Conservation (phyloP, 169 alveolate genomes). For the Cryptosporidium meleagridis region DNA sequence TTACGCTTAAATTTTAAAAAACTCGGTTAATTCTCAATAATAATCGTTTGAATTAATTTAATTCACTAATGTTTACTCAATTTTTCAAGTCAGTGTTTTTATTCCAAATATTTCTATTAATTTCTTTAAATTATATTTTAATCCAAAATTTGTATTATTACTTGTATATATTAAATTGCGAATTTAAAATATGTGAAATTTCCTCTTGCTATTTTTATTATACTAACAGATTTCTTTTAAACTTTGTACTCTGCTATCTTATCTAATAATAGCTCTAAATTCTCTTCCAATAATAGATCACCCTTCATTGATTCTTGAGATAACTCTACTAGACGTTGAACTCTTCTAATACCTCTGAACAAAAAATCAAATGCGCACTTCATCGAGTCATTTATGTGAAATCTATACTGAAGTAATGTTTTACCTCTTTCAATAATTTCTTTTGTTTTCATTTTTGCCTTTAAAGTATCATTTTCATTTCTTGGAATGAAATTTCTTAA, state of each 20-base stretch:
- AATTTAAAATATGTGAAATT: neutral
- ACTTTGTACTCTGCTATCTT: constrained; percentile 47
- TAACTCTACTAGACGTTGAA: constrained; percentile 62
- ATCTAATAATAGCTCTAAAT: constrained; percentile 48
- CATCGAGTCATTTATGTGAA: constrained; percentile 54
- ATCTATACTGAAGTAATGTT: constrained; percentile 65
- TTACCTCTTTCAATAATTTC: constrained; percentile 72
- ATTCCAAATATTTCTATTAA: neutral
- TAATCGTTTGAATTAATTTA: neutral
- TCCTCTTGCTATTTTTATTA: no score
- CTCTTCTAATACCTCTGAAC: constrained; percentile 43
- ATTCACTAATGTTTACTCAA: no score
- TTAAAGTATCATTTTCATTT: constrained; percentile 42
- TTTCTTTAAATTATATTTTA: neutral
- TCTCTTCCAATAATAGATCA: constrained; percentile 35
- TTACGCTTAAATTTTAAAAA: no score
- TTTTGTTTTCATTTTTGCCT: constrained; percentile 58
- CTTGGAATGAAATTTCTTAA: constrained; percentile 53
- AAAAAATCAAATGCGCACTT: constrained; percentile 66
- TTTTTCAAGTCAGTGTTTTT: no score
- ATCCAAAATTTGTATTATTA: neutral
- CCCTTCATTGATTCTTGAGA: constrained; percentile 73
- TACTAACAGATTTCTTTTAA: neutral
- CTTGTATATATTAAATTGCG: neutral
- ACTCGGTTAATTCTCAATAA: no score